Base-by-base conservation (phyloP, 2,329 filamentous ascomycete species). In the Xylariomycetidae sp. region DNA sequence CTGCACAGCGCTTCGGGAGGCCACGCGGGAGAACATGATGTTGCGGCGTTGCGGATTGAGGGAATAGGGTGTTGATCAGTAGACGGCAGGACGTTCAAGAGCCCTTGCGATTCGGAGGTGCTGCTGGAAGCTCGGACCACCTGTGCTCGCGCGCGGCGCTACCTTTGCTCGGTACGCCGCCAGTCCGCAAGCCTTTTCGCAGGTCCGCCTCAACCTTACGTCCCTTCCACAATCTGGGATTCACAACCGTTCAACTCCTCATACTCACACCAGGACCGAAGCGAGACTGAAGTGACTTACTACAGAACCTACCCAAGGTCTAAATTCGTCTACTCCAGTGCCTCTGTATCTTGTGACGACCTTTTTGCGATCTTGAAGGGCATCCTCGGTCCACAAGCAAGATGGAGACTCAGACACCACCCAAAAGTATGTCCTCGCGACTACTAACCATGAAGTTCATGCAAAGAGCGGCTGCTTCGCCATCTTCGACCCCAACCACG, bases 361-460 rank as follows among this genome's bases (percentile, higher is more conserved):
- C n/a, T n/a, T n/a, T n/a, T n/a, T n/a, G n/a, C n/a, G n/a, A n/a
- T n/a, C n/a, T n/a, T n/a, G n/a, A n/a, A n/a, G n/a, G n/a, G n/a
- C n/a, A n/a, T n/a, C n/a, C n/a, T n/a, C n/a, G n/a, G n/a, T n/a
- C n/a, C n/a, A n/a, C n/a, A n/a, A n/a, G 34, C 39, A 54, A 49
- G 29, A 70, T 72, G 58, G 60, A 70, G 47, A 61, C 70, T 40
- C 63, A 68, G 53, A 78, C 68, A 39, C 67, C 76, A 29, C 74
- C 74, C 19, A 83, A 82, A 60, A 72, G 70, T 28, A 88, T 93
- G 79, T 95, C 89, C 43, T 89, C 83, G 38, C 80, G 88, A 47
- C 79, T 95, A 29, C 71, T 93, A 54, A 89, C 85, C 23, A 95
- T 95, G 88, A 94, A 94, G 67, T 95, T 95, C 57, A 95, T 95